Base-by-base conservation (phyloP, 2,329 filamentous ascomycete genomes). In the Aureobasidium subglaciale region DNA sequence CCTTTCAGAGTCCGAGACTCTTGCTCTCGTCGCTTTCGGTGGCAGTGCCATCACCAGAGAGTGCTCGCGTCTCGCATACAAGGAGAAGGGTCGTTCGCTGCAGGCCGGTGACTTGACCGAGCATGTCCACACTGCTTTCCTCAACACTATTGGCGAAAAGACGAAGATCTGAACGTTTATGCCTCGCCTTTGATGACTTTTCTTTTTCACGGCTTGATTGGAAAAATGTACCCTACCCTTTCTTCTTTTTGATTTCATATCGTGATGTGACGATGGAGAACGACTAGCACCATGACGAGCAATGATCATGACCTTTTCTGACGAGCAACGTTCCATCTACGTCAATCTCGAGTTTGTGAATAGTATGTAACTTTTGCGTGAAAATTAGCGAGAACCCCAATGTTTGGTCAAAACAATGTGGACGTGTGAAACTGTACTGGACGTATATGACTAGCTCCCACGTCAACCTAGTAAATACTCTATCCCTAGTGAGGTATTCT, bases 81-180 rank as follows among this genome's bases (percentile, higher is more conserved):
- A 82, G 63, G 88, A 91, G 70, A 88, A 85, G 65, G 92, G 93
- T 1, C 81, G 93, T 61, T 90, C 88, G 67, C 73, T 99, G 67
- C 93, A 97, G 74, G 93, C 93, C 1, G 90, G 88, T 62, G 93
- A 97, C 71, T 73, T 99, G 67, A 96, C 92, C 0, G 90, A 93
- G 16, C 87, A 96, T 72, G 87, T 99, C 9, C 86, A 95, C 65
- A 76, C 76, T 30, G 87, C 90, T 0, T 97, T 96, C 70, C 70
- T 87, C 64, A 83, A 84, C 58, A 70, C 96, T 16, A 86, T 96
- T 66, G 91, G 90, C 0, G 88, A 91, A 62, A 68, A 68, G 65
- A 63, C 63, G 4, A 66, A 56, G 34, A 48, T 56, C 27, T 56
- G 42, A 56, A 27, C 34, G 24, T 50, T 22, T n/a, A n/a, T n/a